Base-by-base conservation (phyloP, 2,329 filamentous ascomycete genomes). In the Diatrype stigma region DNA sequence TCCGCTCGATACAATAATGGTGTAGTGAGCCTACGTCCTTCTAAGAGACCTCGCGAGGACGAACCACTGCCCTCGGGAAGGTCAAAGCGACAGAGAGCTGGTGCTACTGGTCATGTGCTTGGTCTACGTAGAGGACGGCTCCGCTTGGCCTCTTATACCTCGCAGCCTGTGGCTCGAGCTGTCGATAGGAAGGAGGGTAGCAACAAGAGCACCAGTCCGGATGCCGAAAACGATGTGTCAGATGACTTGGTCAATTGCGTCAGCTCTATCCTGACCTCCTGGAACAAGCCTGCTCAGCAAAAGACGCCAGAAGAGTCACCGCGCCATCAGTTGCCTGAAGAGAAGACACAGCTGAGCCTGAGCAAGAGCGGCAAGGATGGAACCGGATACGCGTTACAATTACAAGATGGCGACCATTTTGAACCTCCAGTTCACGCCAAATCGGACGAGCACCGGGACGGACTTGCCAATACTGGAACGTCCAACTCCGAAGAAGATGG, bases 1-100 rank as follows among this genome's bases (percentile, higher is more conserved):
- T 56, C 58, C 12, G 55, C 58, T n/a, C 46, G 50, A 14, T 63
- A 61, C 47, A 46, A 37, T 16, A 42, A 21, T 37, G 26, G 45
- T 22, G 32, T 45, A 14, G 49, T 47, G 14, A 40, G 2, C 26
- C 30, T 51, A 46, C 46, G 50, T 49, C 26, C 21, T 19, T 40
- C 23, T 45, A 47, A 46, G 50, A 44, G 40, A 23, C 8, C 40
- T 14, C 14, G 40, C 22, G 40, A 44, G 6, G 22, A 21, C 22
- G 16, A 16, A 5, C 10, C 21, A 16, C 21, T 7, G 14, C 26
- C 40, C 14, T 26, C 40, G n/a, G 22, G 10, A 12, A 14, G 6
- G 16, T 28, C 40, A 16, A 44, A 44, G 21, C 21, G 40, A 26
- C 40, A 10, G 10, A 44, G 6, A n/a, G 10, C 22, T 11, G 12